Percentiles rank a stretch among this genome's conserved stretches.
phyloP scores from a whole-genome alignment of 768 basidiomycete genomes.

The Dacryopinax spathularia region DNA sequence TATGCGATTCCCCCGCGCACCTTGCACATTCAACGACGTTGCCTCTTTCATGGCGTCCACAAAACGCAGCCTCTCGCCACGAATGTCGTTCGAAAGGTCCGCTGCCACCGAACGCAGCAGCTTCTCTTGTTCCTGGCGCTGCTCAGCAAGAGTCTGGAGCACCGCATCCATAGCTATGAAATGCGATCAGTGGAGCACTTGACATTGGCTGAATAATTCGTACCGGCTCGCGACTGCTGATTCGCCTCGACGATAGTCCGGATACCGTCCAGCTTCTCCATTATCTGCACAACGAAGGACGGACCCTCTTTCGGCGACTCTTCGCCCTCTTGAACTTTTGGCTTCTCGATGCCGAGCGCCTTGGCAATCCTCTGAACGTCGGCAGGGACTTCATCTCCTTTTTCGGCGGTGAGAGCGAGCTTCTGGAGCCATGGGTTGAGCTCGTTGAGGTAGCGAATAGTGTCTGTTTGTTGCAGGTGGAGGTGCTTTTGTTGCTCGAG shows the following conservation, averaged over 20 bases:
- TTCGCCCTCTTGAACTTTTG: neutral
- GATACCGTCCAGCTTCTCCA: conserved; percentile 18
- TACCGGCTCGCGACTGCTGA: neutral
- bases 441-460: conserved; percentile 63
- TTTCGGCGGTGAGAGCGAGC: neutral
- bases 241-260: conserved; percentile 17
- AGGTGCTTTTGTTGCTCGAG: neutral
- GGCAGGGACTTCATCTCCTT: neutral
- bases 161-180: conserved; percentile 20
- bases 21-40: conserved; percentile 71
- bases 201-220: conserved; percentile 16
- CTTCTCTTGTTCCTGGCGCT: conserved; percentile 56
- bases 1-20: conserved; percentile 30
- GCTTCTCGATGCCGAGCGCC: neutral
- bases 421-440: conserved; percentile 31
- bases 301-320: neutral
- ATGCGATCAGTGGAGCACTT: conserved; percentile 10
- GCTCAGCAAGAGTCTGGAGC: conserved; percentile 41
- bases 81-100: conserved; percentile 75
- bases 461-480: conserved; percentile 47
- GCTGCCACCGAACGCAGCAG: conserved; percentile 35
- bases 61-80: conserved; percentile 70
- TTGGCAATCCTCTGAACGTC: neutral
- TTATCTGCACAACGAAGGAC: neutral
- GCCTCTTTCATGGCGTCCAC: conserved; percentile 94